These are phyloP conservation scores for Serendipita sp. DNA, from an alignment of 1,284 basidiomycete species.

Conservation along the genomic window DNA sequence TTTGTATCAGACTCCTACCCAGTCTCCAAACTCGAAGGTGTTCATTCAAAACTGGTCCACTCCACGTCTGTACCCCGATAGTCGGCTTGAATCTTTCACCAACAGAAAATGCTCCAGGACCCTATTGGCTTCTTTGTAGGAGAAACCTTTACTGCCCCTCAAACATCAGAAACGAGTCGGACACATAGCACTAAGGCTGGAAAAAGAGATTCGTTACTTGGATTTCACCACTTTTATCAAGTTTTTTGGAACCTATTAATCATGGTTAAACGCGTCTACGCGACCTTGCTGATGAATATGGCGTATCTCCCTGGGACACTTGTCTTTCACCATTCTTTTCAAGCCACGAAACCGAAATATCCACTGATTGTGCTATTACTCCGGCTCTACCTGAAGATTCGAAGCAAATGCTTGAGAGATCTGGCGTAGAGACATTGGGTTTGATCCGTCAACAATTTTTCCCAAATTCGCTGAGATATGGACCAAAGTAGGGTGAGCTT, in stretches of 20 bases:
- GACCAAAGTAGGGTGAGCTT: constrained; percentile 67
- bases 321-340: constrained; percentile 56
- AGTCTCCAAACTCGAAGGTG: neutral
- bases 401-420: constrained; percentile 37
- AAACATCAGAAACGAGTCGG: no score
- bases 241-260: no score
- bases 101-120: neutral
- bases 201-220: no score
- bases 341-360: constrained; percentile 50
- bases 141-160: neutral
- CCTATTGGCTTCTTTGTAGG: neutral
- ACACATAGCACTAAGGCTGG: no score
- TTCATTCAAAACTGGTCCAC: neutral
- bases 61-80: neutral
- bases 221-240: no score
- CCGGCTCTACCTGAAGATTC: constrained; percentile 40
- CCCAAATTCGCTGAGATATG: constrained; percentile 72
- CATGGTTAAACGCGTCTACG: constrained; percentile 30
- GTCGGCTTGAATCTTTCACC: neutral
- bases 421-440: constrained; percentile 40
- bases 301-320: constrained; percentile 64
- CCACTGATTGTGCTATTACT: constrained; percentile 70
- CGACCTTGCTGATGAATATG: constrained; percentile 50
- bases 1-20: no score
- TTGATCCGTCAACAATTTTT: constrained; percentile 39